Evolutionary conservation across 2,329 filamentous ascomycete genomes (phyloP), one percentile per base, ranked within the genome.

Genomic region (Xenoacremonium recifei): DNA sequence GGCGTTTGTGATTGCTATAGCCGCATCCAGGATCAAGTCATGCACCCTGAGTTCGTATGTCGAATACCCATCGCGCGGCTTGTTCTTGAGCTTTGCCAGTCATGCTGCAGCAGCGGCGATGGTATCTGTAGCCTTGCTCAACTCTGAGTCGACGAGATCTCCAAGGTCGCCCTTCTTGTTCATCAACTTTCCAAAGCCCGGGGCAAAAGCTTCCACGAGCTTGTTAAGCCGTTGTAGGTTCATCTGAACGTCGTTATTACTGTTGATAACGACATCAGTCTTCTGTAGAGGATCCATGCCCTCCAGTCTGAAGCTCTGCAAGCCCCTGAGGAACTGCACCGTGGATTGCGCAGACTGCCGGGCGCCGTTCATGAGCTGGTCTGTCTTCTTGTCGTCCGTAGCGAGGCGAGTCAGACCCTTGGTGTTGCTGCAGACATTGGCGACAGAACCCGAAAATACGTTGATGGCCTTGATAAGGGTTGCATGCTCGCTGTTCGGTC

Each of bases 1-100:
- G 27, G 93, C 93, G 54, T 85, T 91, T 5, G 93, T 97, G 53
- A 99, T 90, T 2, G 91, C 90, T 59, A 89, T 85, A 3, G 93
- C 93, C 5, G 93, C 91, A 57, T 95, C 89, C 35, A 99, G 77
- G 52, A 99, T 97, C 2, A 87, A 88, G 64, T 97, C 93, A 70
- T 96, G 89, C 55, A 99, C 95, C 65, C 87, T 89, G 50, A 99
- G 80, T 68, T 97, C 92, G 68, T 97, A 97, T 0, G 92, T 96
- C 6, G 89, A 91, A 73, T 92, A 97, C 11, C 87, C 87, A 55
- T 97, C 93, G 41, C 90, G 83, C n/a, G 91, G 89, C 76, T 97
- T 97, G 71, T 91, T 96, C 78, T 84, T 91, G 51, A 99, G 77
- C 69, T 95, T 96, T 47, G 87, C 86, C 18, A 99, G 79, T 39